Evolutionary conservation across 2,329 filamentous ascomycete genomes (phyloP).

Genomic region (Scorias spongiosa): DNA sequence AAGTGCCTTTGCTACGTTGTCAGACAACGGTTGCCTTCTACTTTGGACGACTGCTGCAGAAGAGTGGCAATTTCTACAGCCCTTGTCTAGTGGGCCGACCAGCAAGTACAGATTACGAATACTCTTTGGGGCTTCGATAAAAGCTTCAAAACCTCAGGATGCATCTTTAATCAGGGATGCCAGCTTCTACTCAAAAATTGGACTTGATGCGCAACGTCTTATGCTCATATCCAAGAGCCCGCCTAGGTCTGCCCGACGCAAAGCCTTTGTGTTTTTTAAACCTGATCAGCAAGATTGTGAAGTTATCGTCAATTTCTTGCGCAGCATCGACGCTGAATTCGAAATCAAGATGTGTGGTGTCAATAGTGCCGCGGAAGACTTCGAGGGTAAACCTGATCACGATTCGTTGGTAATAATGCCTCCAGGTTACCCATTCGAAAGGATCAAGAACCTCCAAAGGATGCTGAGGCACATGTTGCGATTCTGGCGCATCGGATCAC

Average conservation of each 20-base stretch:
- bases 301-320: neutral
- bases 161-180: too few species aligned
- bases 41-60: too few species aligned
- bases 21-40: too few species aligned
- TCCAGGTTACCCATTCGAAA: constrained; percentile 2
- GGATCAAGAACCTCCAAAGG: constrained; percentile 8
- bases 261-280: neutral
- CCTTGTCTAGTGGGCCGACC: too few species aligned
- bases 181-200: neutral
- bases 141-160: too few species aligned
- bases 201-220: neutral
- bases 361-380: constrained; percentile 6
- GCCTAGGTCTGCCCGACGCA: neutral
- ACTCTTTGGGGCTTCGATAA: too few species aligned
- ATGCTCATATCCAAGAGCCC: neutral
- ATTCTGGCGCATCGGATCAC: too few species aligned
- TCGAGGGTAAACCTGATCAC: too few species aligned
- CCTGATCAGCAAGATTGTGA: neutral
- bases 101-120: too few species aligned
- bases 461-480: constrained; percentile 1
- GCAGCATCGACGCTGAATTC: constrained; percentile 16
- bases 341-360: constrained; percentile 20
- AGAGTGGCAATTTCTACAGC: too few species aligned
- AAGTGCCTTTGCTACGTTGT: too few species aligned
- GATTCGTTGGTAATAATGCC: too few species aligned